phyloP scores from a whole-genome alignment of 805 yeast species.

The Barnettozyma botsteinii region DNA sequence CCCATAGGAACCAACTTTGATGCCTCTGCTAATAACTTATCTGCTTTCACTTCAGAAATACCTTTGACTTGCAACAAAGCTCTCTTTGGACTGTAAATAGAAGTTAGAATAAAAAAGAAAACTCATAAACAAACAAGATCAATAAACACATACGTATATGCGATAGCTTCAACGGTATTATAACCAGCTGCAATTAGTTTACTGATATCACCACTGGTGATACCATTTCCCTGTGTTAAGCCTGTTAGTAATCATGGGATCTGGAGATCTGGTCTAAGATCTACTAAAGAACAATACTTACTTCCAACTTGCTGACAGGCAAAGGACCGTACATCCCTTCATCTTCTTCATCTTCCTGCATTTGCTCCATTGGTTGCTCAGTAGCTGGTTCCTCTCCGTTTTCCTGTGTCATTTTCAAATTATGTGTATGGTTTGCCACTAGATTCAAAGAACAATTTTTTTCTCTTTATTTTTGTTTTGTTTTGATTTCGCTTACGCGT shows the following conservation, averaged over 20 bases:
- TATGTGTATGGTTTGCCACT: conserved; percentile 2
- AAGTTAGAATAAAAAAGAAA: conserved; percentile 12
- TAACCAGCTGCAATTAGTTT: conserved; percentile 79
- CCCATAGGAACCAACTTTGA: conserved; percentile 89
- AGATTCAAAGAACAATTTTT: neutral
- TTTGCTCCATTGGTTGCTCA: conserved; percentile 7
- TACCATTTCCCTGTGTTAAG: conserved; percentile 64
- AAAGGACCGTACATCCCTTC: conserved; percentile 54
- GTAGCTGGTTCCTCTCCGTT: conserved; percentile 4
- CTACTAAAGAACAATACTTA: too few species aligned
- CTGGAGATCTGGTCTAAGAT: neutral
- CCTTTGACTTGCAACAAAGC: conserved; percentile 76
- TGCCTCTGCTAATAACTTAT: conserved; percentile 74
- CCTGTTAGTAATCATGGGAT: conserved; percentile 9
- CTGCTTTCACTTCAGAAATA: conserved; percentile 93
- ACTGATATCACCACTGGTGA: conserved; percentile 67
- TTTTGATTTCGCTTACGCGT: conserved; percentile 2
- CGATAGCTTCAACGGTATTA: conserved; percentile 88
- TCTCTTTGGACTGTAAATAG: conserved; percentile 53
- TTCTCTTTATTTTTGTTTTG: conserved; percentile 3
- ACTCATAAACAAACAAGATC: conserved; percentile 21
- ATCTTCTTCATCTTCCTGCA: conserved; percentile 38
- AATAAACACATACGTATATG: conserved; percentile 63
- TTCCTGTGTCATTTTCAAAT: conserved; percentile 11
- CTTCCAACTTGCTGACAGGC: conserved; percentile 44